Evolutionary conservation across 805 yeast species (phyloP), one percentile per base, ranked within the genome.

Genomic region (Lipomyces orientalis): DNA sequence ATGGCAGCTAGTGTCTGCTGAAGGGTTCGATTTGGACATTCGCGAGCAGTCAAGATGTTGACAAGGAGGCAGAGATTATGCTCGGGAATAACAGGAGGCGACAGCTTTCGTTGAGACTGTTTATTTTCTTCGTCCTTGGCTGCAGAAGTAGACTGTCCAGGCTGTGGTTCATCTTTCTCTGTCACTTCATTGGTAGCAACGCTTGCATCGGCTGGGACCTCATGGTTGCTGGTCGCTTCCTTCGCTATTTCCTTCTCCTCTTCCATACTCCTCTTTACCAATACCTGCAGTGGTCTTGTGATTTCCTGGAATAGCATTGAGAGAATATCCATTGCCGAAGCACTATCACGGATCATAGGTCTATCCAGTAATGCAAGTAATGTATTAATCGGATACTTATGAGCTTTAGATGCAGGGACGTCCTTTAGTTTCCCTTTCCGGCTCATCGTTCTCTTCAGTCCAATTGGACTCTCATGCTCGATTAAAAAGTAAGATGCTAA

Each of bases 21-120:
- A 80, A 93, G 92, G 0, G 96, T 91, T 55, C 89, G 85, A 70
- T 91, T 88, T 46, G 93, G 87, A 75, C 97, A 92, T 64, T 93
- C 97, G 74, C 90, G 91, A 0, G 94, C 86, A 4, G 89, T 86
- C 62, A 93, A 81, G 39, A 91, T 87, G 29, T 87, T 83, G 16
- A 90, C 88, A 39, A 92, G 81, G 68, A 83, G 84, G 59, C 86
- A 84, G 74, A 91, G 81, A 70, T 88, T 88, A 25, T 81, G 78
- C 54, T 85, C 87, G 0, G 91, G 88, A 71, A 93, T 86, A 54
- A 79, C 77, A 1, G 97, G 96, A 1, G 89, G 80, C 39, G 82
- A 82, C 55, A 79, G 73, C 52, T 60, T 51, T 56, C 68, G 63
- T n/a, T 54, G 58, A 16, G 37, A 25, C 35, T 43, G 52, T 10